A percentile compares a stretch with the other conserved stretches of the same genome.
phyloP scores from a whole-genome alignment of 2,329 filamentous ascomycete genomes.

The Chaetomiaceae sp. region DNA sequence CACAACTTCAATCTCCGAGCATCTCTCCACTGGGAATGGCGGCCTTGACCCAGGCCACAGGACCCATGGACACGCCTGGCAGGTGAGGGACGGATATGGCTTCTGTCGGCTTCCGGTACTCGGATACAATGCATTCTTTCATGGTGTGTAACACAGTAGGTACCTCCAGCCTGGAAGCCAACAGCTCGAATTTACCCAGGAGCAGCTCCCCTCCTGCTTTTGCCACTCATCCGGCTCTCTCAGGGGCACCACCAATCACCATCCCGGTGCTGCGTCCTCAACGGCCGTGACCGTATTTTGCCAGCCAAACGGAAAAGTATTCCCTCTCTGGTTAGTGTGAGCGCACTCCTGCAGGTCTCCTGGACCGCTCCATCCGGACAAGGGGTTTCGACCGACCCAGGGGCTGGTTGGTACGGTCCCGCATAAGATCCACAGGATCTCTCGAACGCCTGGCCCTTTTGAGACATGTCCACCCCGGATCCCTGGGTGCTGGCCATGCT shows the following conservation, averaged over 20 bases:
- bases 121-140: too few species aligned
- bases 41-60: background rate
- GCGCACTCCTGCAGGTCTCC: background rate
- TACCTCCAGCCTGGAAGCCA: too few species aligned
- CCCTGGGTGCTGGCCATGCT: conserved; percentile 6
- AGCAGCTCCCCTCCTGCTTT: too few species aligned
- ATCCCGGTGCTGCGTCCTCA: too few species aligned
- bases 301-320: conserved; percentile 6
- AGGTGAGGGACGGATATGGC: too few species aligned
- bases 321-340: conserved; percentile 9
- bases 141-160: too few species aligned
- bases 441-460: conserved; percentile 15
- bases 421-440: conserved; percentile 19
- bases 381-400: background rate
- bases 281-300: conserved; percentile 4
- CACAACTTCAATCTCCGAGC: background rate
- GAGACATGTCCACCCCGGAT: conserved; percentile 3
- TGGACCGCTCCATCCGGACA: background rate
- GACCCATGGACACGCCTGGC: too few species aligned
- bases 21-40: background rate
- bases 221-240: too few species aligned
- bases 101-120: too few species aligned
- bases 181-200: too few species aligned
- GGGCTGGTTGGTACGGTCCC: conserved; percentile 8
- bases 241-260: background rate